Conservation (phyloP, 202 grass and related monocot genomes). For the Setaria italica region DNA sequence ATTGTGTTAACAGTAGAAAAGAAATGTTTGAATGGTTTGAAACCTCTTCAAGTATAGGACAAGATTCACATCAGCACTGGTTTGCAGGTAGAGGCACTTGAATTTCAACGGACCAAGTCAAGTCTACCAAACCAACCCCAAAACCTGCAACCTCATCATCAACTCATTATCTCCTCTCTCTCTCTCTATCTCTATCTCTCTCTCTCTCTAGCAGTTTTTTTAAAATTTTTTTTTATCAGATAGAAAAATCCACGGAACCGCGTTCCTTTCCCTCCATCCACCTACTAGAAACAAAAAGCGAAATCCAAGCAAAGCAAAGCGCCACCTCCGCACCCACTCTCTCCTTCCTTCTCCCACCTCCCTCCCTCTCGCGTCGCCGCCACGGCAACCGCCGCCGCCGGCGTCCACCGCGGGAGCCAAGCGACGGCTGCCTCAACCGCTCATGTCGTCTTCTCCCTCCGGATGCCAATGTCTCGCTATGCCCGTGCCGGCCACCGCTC, state of each 20-base stretch:
- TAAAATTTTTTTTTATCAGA: background rate
- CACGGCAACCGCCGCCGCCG: background rate
- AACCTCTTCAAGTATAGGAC: no score
- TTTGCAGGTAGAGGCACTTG: slow-evolving; percentile 34
- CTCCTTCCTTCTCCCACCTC: background rate
- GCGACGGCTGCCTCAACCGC: slow-evolving; percentile 32
- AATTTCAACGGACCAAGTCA: slow-evolving; percentile 59
- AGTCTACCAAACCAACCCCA: slow-evolving; percentile 49
- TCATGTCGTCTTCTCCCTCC: slow-evolving; percentile 55
- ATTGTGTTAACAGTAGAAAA: no score
- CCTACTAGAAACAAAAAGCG: slow-evolving; percentile 43
- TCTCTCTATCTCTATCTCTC: no score
- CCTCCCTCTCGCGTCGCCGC: background rate
- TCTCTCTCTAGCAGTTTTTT: background rate
- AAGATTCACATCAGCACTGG: no score
- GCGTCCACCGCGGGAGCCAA: slow-evolving; percentile 10
- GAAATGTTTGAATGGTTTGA: no score
- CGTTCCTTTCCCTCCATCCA: slow-evolving; percentile 12
- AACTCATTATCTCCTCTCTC: slow-evolving; percentile 22
- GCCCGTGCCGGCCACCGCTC: background rate
- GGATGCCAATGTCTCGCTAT: slow-evolving; percentile 61
- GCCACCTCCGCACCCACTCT: background rate
- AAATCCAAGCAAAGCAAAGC: slow-evolving; percentile 31
- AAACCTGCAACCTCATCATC: background rate
- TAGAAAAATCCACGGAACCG: slow-evolving; percentile 34